Evolutionary conservation across 805 yeast species (phyloP).

Genomic region (Starmera quercuum): DNA sequence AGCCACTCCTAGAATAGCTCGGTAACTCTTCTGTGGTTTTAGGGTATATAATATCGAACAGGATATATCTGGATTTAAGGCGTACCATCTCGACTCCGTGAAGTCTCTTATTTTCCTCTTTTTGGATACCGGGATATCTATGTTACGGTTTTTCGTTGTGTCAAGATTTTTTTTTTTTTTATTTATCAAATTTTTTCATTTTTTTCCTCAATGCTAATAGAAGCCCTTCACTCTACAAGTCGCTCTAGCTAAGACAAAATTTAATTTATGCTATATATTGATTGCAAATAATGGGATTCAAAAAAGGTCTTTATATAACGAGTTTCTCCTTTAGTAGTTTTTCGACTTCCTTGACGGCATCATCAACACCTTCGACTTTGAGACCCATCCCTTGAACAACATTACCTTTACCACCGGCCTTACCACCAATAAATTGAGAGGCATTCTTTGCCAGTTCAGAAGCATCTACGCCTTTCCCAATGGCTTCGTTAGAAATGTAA

Average conservation of each 20-base stretch:
- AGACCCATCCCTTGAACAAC: constrained; percentile 97
- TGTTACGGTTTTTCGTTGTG: too few relatives aligned
- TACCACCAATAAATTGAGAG: constrained; percentile 79
- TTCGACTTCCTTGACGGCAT: constrained; percentile 68
- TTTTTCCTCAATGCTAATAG: too few relatives aligned
- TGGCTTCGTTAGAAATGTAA: constrained; percentile 67
- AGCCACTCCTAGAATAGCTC: constrained; percentile 25
- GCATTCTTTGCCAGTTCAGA: constrained; percentile 69
- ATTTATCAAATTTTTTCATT: too few relatives aligned
- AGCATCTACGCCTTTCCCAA: constrained; percentile 65
- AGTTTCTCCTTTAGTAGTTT: constrained; percentile 55
- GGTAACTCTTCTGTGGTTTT: constrained; percentile 16
- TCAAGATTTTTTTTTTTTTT: too few relatives aligned
- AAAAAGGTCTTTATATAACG: constrained; percentile 11
- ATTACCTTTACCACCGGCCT: constrained; percentile 97
- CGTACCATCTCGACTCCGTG: constrained; percentile 89
- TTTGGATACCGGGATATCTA: too few relatives aligned
- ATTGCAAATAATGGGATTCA: too few relatives aligned
- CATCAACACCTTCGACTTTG: constrained; percentile 56
- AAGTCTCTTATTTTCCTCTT: not conserved
- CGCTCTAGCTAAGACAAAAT: too few relatives aligned
- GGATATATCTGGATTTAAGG: constrained; percentile 73
- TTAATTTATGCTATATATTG: too few relatives aligned
- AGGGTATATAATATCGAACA: constrained; percentile 75
- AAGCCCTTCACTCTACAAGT: too few relatives aligned